These are phyloP conservation scores for Colletotrichum phormii DNA, from an alignment of 2,329 filamentous ascomycete species.

Conservation along the genomic window DNA sequence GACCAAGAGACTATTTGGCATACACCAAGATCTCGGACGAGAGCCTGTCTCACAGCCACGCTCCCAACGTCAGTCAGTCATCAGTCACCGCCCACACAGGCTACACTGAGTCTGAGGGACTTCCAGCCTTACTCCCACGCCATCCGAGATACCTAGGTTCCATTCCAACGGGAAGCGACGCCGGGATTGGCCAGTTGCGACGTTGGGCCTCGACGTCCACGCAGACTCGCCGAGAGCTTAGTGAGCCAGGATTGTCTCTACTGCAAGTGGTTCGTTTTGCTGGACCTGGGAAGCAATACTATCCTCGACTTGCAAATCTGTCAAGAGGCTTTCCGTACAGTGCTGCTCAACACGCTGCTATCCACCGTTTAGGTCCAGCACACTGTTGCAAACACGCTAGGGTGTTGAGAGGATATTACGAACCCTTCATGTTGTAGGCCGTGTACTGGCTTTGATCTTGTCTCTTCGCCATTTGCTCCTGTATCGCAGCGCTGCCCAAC, in stretches of 20 bases:
- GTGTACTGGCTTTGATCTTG: not conserved
- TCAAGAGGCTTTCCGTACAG: not conserved
- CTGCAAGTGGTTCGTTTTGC: not conserved
- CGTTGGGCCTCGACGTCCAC: not conserved
- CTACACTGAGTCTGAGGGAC: not conserved
- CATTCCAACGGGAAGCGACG: not conserved
- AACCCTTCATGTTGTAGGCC: not conserved
- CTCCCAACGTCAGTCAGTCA: constrained; percentile 6
- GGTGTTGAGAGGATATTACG: constrained; percentile 14
- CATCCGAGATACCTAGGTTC: not conserved
- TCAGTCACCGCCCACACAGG: not conserved
- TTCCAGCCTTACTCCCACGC: not conserved
- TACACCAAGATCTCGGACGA: not conserved
- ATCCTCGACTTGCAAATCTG: not conserved
- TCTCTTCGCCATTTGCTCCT: constrained; percentile 6
- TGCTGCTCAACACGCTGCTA: not conserved
- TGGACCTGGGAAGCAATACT: not conserved
- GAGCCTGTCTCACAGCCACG: constrained; percentile 13
- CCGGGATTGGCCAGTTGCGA: not conserved
- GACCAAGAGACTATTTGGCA: constrained; percentile 2
- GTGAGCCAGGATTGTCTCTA: not conserved
- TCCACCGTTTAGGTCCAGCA: not conserved
- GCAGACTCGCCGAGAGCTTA: not conserved
- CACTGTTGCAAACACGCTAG: constrained; percentile 7
- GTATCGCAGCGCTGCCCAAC: constrained; percentile 21